Evolutionary conservation across 1,284 basidiomycete species (phyloP), one percentile per base, ranked within the genome.

Genomic region (Wolfiporia cocos): DNA sequence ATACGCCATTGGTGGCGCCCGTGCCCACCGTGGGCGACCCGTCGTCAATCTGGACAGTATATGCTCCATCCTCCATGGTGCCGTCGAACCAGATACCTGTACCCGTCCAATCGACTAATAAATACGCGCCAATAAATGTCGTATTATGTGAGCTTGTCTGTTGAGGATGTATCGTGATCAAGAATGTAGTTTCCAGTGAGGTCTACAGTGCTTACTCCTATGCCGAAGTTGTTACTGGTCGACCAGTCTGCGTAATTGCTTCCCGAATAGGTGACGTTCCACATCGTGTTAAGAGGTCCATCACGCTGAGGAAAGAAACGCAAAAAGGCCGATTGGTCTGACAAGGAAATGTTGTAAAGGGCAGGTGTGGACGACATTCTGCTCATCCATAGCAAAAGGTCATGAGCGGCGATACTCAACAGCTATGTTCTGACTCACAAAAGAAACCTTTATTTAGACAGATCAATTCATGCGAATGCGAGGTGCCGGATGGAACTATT

Each of bases 231-330:
- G 17, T 34, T 26, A n/a, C 29, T 24, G 19, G 24, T 29, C 7
- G 32, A 24, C 39, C 39, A 41, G 4, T 24, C 33, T 3, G 34
- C 12, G 14, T 34, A 22, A 10, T 14, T 34, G 33, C 32, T 34
- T 3, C 10, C 32, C 3, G 39, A 34, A 18, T 34, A 41, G 3
- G 32, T 34, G 3, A 34, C 32, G 11, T 41, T 41, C 39, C 39
- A 41, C 31, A 14, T 21, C n/a, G 21, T 23, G 17, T 41, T 33
- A 11, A 34, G 12, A 9, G 22, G 20, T 5, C 39, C 39, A 22
- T 41, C 39, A 24, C 39, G 10, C 14, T 41, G 22, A 34, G 39
- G 39, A 5, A 34, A 35, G 39, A 28, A 34, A n/a, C 31, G 32
- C 9, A 41, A 4, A 17, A 41, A 11, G 12, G 39, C 32, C 4